Conservation (phyloP, 1,284 basidiomycete species). For the Entoloma clypeatum region DNA sequence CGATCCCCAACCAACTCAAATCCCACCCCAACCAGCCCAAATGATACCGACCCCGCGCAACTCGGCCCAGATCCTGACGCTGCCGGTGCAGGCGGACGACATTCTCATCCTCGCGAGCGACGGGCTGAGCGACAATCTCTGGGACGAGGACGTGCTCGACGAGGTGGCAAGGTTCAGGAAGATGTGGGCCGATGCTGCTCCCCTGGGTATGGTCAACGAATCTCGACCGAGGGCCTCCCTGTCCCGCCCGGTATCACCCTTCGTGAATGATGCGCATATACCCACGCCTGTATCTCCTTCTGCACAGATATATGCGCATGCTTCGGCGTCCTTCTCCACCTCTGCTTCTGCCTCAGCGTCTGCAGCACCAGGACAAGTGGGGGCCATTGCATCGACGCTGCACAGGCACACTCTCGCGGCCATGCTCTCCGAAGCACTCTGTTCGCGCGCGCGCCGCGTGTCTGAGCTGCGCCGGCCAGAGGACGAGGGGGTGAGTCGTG, state of each 20-base stretch:
- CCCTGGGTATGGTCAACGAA: too few species aligned
- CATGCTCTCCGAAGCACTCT: conserved; percentile 68
- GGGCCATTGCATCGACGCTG: conserved; percentile 22
- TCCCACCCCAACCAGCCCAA: not conserved
- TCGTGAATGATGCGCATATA: not conserved
- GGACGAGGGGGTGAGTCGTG: conserved; percentile 3
- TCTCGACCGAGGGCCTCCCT: conserved; percentile 1
- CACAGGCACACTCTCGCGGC: conserved; percentile 55
- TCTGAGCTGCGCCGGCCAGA: conserved; percentile 46
- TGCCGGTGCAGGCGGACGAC: conserved; percentile 83
- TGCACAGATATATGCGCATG: too few species aligned
- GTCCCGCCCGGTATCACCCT: conserved; percentile 6
- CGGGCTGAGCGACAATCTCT: conserved; percentile 91
- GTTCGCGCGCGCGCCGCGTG: conserved; percentile 62
- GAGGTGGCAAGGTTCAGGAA: conserved; percentile 72
- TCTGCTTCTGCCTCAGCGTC: conserved; percentile 1
- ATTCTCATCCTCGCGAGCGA: conserved; percentile 89
- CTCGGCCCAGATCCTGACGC: conserved; percentile 70
- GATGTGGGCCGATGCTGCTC: conserved; percentile 21
- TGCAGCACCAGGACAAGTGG: not conserved
- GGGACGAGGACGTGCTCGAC: conserved; percentile 93
- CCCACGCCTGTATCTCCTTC: conserved; percentile 1
- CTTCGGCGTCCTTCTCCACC: conserved; percentile 4
- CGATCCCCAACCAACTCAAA: conserved; percentile 3
- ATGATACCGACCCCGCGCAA: conserved; percentile 32